These are phyloP conservation scores for Malus hybrid DNA, from an alignment of 331 rosid genomes.

Conservation along the genomic window DNA sequence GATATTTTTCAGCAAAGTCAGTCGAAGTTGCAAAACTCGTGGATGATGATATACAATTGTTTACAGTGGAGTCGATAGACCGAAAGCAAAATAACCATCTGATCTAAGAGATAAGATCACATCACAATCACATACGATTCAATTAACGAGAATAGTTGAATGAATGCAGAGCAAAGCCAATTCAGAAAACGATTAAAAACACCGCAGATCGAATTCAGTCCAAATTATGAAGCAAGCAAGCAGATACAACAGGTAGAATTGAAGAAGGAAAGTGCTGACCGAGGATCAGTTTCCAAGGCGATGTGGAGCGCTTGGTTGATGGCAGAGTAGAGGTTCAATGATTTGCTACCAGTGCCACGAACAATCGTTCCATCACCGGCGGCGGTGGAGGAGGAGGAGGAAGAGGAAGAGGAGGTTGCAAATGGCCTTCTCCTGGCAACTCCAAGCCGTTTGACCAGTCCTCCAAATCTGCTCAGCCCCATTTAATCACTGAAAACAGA, in stretches of 20 bases:
- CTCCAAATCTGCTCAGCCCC: not conserved
- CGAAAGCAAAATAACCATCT: not conserved
- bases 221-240: not conserved
- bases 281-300: conserved; percentile 85
- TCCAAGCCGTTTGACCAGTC: not conserved
- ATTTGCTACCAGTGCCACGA: conserved; percentile 27
- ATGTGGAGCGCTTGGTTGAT: conserved; percentile 92
- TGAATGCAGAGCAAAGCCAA: not conserved
- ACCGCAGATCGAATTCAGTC: not conserved
- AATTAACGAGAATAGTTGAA: too few species aligned
- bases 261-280: conserved; percentile 31
- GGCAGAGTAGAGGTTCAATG: conserved; percentile 84
- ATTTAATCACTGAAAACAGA: not conserved
- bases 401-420: conserved; percentile 19
- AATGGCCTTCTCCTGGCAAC: conserved; percentile 31
- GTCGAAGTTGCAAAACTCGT: too few species aligned
- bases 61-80: too few species aligned
- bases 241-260: not conserved
- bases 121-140: too few species aligned
- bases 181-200: not conserved
- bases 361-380: conserved; percentile 14
- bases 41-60: too few species aligned
- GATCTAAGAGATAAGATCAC: not conserved
- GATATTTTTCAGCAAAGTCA: too few species aligned
- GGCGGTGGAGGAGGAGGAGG: conserved; percentile 1